Percentiles rank a stretch among this genome's conserved stretches.
phyloP scores from a whole-genome alignment of 768 basidiomycete genomes.

The Pholiota conissans region DNA sequence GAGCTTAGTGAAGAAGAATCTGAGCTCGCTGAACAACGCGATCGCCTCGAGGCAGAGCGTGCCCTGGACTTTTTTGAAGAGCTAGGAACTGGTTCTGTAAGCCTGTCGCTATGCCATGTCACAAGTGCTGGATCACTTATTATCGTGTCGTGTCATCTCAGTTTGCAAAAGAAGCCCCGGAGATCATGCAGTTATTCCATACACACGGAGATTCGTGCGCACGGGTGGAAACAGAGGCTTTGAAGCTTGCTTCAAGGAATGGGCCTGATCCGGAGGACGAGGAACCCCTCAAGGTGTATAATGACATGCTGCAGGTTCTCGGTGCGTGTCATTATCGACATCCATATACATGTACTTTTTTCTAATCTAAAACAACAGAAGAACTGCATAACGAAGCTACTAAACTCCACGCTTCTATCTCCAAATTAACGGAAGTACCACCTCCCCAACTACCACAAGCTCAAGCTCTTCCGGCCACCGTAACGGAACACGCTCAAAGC shows the following conservation, averaged over 20 bases:
- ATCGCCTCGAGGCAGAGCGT: conserved; percentile 44
- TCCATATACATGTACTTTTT: neutral
- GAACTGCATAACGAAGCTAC: conserved; percentile 27
- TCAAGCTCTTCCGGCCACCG: neutral
- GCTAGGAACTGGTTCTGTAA: conserved; percentile 33
- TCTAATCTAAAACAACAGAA: conserved; percentile 18
- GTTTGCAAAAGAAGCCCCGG: conserved; percentile 46
- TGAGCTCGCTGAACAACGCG: conserved; percentile 38
- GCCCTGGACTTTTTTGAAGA: conserved; percentile 47
- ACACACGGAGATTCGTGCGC: conserved; percentile 45
- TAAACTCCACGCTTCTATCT: conserved; percentile 25
- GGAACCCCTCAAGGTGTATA: conserved; percentile 40
- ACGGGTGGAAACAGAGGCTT: conserved; percentile 39
- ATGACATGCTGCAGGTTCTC: conserved; percentile 40
- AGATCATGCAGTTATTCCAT: conserved; percentile 48
- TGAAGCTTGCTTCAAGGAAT: conserved; percentile 37
- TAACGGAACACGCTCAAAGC: neutral
- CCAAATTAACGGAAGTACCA: conserved; percentile 16
- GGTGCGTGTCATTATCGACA: conserved; percentile 29
- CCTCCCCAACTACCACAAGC: conserved; percentile 2
- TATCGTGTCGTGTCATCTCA: no score
- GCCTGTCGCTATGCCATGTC: conserved; percentile 17
- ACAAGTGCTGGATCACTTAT: no score
- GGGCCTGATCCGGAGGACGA: conserved; percentile 31
- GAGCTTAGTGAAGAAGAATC: conserved; percentile 39